Percentiles rank a stretch among this genome's conserved stretches.
Conservation (phyloP, 306 rosid species). For the Alnus glutinosa region DNA sequence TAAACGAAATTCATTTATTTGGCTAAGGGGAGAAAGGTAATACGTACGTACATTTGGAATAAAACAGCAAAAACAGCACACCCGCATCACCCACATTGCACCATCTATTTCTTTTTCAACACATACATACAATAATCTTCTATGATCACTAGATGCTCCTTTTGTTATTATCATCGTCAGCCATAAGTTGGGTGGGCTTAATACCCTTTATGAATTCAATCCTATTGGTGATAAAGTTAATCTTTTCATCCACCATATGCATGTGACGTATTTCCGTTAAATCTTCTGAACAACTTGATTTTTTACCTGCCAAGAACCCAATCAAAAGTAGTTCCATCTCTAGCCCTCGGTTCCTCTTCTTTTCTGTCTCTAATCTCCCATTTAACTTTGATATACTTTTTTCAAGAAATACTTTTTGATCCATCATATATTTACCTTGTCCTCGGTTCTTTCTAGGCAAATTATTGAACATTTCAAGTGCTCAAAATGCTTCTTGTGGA, state of each 20-base stretch:
- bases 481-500: neutral
- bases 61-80: neutral
- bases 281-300: neutral
- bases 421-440: conserved; percentile 29
- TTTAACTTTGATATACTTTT: conserved; percentile 17
- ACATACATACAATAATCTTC: neutral
- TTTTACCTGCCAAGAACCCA: neutral
- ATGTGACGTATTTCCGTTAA: neutral
- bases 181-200: neutral
- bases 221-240: neutral
- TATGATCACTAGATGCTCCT: neutral
- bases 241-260: neutral
- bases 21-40: neutral
- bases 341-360: conserved; percentile 13
- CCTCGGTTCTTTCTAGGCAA: conserved; percentile 4
- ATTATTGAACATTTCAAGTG: conserved; percentile 13
- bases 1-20: no score
- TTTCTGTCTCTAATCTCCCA: conserved; percentile 26
- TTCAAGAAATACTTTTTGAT: conserved; percentile 28
- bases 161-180: neutral
- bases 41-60: neutral
- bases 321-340: conserved; percentile 12
- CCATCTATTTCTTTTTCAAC: neutral
- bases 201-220: neutral
- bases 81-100: neutral